Evolutionary conservation across 306 rosid species (phyloP), one percentile per base, ranked within the genome.

Genomic region (Quercus agrifolia): DNA sequence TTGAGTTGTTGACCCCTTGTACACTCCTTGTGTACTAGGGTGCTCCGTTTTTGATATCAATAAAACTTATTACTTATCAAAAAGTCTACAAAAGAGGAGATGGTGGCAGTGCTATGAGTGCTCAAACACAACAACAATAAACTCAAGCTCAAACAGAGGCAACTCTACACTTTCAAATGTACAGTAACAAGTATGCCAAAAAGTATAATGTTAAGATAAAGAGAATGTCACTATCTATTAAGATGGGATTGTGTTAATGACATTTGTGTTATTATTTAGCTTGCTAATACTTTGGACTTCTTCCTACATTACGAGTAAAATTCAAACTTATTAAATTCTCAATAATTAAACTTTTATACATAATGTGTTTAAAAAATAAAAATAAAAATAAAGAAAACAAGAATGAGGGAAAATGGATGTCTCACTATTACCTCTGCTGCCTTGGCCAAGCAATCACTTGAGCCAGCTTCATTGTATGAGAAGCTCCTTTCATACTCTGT

Each of bases 401-500:
- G 15, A 4, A 54, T 23, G 30, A 49, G 54, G 70, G 28, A 30
- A 23, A 68, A 72, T 49, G 52, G 71, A 78, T 64, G 54, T 59
- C 33, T 59, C 33, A 54, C 66, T 46, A 66, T 58, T 81, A 88
- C 96, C 96, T 91, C 89, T 55, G 72, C 86, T 58, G 70, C 85
- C 85, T 88, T 90, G 63, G 82, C 64, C 70, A 77, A 17, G 64
- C 28, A 88, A 74, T 85, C 89, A 79, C 89, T 94, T 63, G 97
- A 85, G 70, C 90, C 91, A 54, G 92, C 73, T 54, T 88, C 90
- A 61, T 73, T 88, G 80, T 78, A 83, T 28, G 98, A 88, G 64
- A 81, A 78, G 85, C 92, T 90, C 85, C 97, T 86, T 17, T 33
- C 68, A 74, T 85, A 89, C 68, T 83, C 87, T 67, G 84, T 91